Base-by-base conservation (phyloP, 306 rosid genomes). In the Luffa aegyptiaca region DNA sequence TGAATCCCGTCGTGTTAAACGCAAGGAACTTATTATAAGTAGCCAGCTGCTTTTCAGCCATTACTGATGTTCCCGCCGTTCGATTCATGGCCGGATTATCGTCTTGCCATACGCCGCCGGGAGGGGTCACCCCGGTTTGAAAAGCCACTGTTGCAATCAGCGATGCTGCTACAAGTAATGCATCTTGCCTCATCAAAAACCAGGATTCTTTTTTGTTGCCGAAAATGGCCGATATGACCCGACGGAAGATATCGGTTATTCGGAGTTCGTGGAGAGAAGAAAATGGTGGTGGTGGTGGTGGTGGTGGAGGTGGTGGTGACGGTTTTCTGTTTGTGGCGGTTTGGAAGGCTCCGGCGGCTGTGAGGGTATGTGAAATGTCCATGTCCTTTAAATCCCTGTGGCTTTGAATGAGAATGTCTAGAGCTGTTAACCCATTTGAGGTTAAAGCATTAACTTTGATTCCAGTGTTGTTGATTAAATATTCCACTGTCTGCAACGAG, bases 41-140 rank as follows among this genome's bases (percentile, higher is more conserved):
- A 2, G 2, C 3, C 10, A 11, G 18, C 18, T 51, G 13, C 13
- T 51, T 8, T 5, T 8, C 56, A 13, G 56, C 16, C 18, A 51
- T 11, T 1, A 51, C 5, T 10, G 56, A 11, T 5, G 4, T 51
- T 51, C 56, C 56, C 10, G 10, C 49, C 2, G 49, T 26, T 26
- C 31, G 31, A 26, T 26, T 26, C 31, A 0, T 26, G 31, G 31
- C 31, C 31, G 31, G 31, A 26, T 26, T 26, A 26, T 26, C 59
- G 2, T n/a, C 59, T 53, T 84, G 87, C 84, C 84, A 84, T 52
- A 84, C 71, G n/a, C 84, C 87, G 36, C 87, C 82, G 3, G 87
- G 87, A 6, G 87, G 87, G 31, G 69, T 84, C 48, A 84, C 26
- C 9, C 53, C 76, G 53, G 86, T 84, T 68, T 80, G 83, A 74